Evolutionary conservation across 1,284 basidiomycete genomes (phyloP), one percentile per base, ranked within the genome.

Genomic region (Sporisorium graminicola): DNA sequence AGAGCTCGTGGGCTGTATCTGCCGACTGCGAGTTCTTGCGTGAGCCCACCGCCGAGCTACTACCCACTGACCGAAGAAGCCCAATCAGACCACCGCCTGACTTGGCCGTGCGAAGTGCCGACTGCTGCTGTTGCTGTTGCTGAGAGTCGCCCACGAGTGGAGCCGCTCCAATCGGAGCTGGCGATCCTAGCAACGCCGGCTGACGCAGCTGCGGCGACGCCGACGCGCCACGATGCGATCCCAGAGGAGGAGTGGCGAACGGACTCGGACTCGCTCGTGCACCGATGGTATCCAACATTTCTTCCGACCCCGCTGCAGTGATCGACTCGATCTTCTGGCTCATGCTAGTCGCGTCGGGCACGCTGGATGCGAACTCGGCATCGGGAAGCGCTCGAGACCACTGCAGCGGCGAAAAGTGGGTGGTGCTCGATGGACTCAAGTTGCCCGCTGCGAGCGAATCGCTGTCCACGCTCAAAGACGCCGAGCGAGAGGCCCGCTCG

Each of bases 371-470:
- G 20, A 74, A 75, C 12, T 74, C 73, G 4, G 64, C 24, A 35
- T 67, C 65, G 8, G 58, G 63, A 13, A 77, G 51, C 20, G 57
- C 42, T 14, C 49, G 58, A 6, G 43, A 20, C 18, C 60, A 53
- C 43, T 69, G 67, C 47, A 78, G 50, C 22, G 70, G 60, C 12
- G 65, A 75, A 26, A 75, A 76, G 31, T 69, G 73, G 7, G 37
- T 69, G 20, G 68, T 70, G 62, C 66, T 68, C 20, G 62, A 26
- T 9, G 70, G 57, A 26, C 55, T 69, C 14, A 71, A 44, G 13
- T 52, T 58, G 22, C 59, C 57, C 3, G 52, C 57, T 6, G 64
- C 49, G 1, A 70, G 53, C 24, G 55, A 33, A 6, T 69, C 68
- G 46, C 53, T 56, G 43, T 69, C 74, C 20, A 53, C n/a, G 40